Conservation (phyloP, 2,329 filamentous ascomycete species). For the Polychaeton citri region DNA sequence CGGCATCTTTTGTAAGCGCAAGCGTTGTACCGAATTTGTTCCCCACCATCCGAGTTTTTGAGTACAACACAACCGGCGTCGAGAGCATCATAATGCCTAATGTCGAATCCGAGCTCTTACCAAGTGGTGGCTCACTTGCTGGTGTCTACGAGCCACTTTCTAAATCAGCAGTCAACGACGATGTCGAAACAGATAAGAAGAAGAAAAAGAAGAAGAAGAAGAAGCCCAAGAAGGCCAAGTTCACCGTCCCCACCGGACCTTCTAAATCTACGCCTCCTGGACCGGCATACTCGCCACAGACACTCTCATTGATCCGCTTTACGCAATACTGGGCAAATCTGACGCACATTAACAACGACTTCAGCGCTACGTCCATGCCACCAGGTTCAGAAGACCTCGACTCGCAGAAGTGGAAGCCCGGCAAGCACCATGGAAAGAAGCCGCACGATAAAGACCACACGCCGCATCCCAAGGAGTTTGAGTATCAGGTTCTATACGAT, state of each 20-base stretch:
- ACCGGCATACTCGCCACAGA: conserved; percentile 78
- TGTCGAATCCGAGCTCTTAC: not conserved
- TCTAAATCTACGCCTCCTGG: conserved; percentile 62
- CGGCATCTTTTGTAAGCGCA: conserved; percentile 65
- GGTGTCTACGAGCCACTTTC: conserved; percentile 1
- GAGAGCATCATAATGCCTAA: conserved; percentile 26
- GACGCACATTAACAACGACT: conserved; percentile 73
- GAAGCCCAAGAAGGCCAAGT: conserved; percentile 42
- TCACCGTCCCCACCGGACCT: conserved; percentile 53
- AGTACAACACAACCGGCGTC: conserved; percentile 80
- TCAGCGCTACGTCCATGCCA: conserved; percentile 17
- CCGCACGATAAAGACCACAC: conserved; percentile 33
- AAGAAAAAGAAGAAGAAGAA: conserved; percentile 40
- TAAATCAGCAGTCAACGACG: conserved; percentile 9
- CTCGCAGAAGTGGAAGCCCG: conserved; percentile 44
- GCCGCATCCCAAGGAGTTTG: conserved; percentile 50
- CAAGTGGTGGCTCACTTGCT: not conserved
- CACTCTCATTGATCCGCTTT: conserved; percentile 65
- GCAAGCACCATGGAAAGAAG: conserved; percentile 48
- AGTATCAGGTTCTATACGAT: conserved; percentile 73
- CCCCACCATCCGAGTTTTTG: conserved; percentile 64
- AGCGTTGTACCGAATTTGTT: conserved; percentile 91
- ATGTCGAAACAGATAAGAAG: conserved; percentile 26
- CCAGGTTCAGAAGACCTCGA: conserved; percentile 14
- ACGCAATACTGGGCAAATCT: conserved; percentile 91